phyloP scores from a whole-genome alignment of 257 asterid genomes.

The Nicotiana knightiana region DNA sequence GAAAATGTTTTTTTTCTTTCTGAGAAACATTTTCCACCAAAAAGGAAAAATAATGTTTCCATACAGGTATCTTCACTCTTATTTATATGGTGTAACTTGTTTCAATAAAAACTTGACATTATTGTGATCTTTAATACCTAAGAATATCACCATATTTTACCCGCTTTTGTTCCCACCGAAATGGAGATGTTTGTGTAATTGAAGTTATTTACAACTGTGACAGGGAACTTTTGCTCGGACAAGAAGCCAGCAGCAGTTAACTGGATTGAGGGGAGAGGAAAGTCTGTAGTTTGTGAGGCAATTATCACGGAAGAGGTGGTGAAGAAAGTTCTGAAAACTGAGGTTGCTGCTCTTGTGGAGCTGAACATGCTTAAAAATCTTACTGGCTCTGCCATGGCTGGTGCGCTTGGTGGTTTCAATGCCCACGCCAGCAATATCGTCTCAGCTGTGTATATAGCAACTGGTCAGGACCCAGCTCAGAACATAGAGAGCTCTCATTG shows the following conservation, averaged over 20 bases:
- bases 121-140: background rate
- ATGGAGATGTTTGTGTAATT: background rate
- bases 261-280: slow-evolving; percentile 55
- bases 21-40: background rate
- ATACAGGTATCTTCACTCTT: background rate
- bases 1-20: background rate
- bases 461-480: slow-evolving; percentile 56
- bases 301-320: slow-evolving; percentile 41
- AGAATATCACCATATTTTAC: background rate
- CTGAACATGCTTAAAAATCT: slow-evolving; percentile 52
- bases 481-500: slow-evolving; percentile 52
- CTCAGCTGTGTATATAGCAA: slow-evolving; percentile 40
- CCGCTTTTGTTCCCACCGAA: background rate
- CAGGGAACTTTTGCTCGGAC: slow-evolving; percentile 45
- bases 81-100: background rate
- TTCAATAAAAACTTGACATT: background rate
- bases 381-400: slow-evolving; percentile 49
- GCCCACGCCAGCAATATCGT: slow-evolving; percentile 53
- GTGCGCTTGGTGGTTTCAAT: slow-evolving; percentile 52
- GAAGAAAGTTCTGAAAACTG: slow-evolving; percentile 41
- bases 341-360: slow-evolving; percentile 43
- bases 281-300: slow-evolving; percentile 50
- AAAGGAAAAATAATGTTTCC: background rate
- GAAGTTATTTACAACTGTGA: background rate
- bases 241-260: slow-evolving; percentile 55